Conservation (phyloP, 176 grass and related monocot species). For the Cymbopogon citratus region DNA sequence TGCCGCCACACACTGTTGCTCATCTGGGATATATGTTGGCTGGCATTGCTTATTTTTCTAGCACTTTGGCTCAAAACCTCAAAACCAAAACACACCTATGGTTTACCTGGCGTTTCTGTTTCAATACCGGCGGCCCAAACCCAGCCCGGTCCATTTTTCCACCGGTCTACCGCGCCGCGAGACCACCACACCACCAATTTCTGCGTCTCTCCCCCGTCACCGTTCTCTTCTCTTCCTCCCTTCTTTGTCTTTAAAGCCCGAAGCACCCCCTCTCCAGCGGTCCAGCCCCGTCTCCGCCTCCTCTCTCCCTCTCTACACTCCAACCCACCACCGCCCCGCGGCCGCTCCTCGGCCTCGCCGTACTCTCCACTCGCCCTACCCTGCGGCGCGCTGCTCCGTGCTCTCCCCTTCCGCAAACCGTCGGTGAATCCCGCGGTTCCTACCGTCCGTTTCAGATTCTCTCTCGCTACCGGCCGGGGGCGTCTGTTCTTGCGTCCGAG, state of each 20-base stretch:
- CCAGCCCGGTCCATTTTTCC: neutral
- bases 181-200: conserved; percentile 4
- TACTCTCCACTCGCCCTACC: neutral
- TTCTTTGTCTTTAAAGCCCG: conserved; percentile 17
- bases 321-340: conserved; percentile 33
- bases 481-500: conserved; percentile 12
- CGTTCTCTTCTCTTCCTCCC: neutral
- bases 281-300: conserved; percentile 25
- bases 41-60: no score
- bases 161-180: neutral
- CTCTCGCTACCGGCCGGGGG: neutral
- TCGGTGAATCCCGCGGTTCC: conserved; percentile 16
- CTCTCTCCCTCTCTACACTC: conserved; percentile 11
- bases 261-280: neutral
- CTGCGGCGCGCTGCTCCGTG: neutral
- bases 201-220: neutral
- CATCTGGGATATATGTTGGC: no score
- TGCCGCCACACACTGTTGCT: no score
- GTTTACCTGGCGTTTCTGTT: no score
- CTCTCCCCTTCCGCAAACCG: neutral
- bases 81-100: no score
- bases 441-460: conserved; percentile 25
- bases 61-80: no score
- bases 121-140: neutral
- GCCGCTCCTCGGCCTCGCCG: neutral